phyloP scores from a whole-genome alignment of 2,329 filamentous ascomycete genomes.

The Pestalotiopsis sp. region DNA sequence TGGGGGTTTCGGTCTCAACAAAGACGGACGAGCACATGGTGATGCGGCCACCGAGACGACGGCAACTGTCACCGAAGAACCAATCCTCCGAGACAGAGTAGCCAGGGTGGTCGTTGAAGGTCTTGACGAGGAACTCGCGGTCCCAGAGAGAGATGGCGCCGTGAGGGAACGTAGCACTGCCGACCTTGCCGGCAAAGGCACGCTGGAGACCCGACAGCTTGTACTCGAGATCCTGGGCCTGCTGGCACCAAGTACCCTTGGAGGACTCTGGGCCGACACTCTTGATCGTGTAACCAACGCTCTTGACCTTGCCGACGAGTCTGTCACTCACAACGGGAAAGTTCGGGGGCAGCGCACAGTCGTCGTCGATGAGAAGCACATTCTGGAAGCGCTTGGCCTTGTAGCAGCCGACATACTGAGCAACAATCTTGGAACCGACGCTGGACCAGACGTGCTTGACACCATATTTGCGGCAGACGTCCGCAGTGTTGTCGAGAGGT shows the following conservation, averaged over 20 bases:
- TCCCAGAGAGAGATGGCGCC: conserved; percentile 54
- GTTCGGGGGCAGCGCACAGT: conserved; percentile 48
- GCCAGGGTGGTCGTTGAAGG: conserved; percentile 50
- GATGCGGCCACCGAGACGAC: conserved; percentile 44
- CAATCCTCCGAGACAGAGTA: conserved; percentile 54
- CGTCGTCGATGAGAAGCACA: conserved; percentile 51
- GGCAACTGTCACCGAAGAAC: conserved; percentile 52
- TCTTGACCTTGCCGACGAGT: conserved; percentile 41
- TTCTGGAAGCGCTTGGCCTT: conserved; percentile 47
- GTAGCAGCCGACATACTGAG: conserved; percentile 50
- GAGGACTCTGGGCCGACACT: conserved; percentile 37
- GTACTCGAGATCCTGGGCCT: conserved; percentile 55
- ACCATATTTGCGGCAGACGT: conserved; percentile 43
- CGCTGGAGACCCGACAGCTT: conserved; percentile 50
- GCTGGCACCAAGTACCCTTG: conserved; percentile 41
- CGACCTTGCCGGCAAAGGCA: conserved; percentile 44
- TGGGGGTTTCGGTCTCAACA: conserved; percentile 52
- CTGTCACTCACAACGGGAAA: conserved; percentile 49
- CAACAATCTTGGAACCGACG: conserved; percentile 50
- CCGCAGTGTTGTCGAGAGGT: conserved; percentile 49
- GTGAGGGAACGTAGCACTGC: conserved; percentile 52
- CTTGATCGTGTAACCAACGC: conserved; percentile 53
- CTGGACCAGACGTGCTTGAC: conserved; percentile 52
- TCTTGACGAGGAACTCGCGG: conserved; percentile 44
- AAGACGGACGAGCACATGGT: conserved; percentile 52